Conservation (phyloP, 2,329 filamentous ascomycete genomes). For the Aspergillus sojae region DNA sequence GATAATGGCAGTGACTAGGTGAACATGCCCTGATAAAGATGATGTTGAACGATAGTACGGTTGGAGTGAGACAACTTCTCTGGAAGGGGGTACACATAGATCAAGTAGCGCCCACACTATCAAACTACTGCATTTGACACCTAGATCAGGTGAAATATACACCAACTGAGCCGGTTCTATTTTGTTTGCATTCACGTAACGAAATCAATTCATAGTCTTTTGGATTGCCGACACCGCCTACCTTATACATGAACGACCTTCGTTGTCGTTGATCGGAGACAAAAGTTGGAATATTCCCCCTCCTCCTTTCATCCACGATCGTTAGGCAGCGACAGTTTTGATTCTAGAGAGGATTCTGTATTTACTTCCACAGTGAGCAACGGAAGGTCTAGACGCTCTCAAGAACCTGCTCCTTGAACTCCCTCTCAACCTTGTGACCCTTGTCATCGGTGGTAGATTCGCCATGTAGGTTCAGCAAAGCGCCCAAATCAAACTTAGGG, state of each 20-base stretch:
- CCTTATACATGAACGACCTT: conserved; percentile 1
- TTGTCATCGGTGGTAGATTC: conserved; percentile 95
- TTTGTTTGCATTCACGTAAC: conserved; percentile 5
- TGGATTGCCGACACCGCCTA: conserved; percentile 8
- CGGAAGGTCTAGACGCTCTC: conserved; percentile 80
- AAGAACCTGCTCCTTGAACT: conserved; percentile 98
- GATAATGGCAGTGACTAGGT: background rate
- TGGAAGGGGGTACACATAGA: background rate
- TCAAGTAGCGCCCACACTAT: background rate
- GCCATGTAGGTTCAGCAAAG: conserved; percentile 93
- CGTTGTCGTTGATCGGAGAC: background rate
- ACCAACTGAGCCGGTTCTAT: background rate
- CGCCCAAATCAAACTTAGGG: conserved; percentile 98
- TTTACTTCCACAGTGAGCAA: conserved; percentile 71
- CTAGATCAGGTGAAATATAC: background rate
- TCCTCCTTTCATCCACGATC: background rate
- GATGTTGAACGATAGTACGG: background rate
- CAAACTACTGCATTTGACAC: background rate
- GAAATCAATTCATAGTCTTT: conserved; percentile 12
- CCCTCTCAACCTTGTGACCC: conserved; percentile 97
- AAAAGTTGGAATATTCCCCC: background rate
- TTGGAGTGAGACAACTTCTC: background rate
- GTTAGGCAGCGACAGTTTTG: background rate
- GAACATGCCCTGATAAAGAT: background rate
- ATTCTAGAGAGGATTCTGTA: background rate